Percentiles rank a stretch among this genome's conserved stretches.
phyloP scores from a whole-genome alignment of 148 eudicot genomes.

The Nepenthes gracilis region DNA sequence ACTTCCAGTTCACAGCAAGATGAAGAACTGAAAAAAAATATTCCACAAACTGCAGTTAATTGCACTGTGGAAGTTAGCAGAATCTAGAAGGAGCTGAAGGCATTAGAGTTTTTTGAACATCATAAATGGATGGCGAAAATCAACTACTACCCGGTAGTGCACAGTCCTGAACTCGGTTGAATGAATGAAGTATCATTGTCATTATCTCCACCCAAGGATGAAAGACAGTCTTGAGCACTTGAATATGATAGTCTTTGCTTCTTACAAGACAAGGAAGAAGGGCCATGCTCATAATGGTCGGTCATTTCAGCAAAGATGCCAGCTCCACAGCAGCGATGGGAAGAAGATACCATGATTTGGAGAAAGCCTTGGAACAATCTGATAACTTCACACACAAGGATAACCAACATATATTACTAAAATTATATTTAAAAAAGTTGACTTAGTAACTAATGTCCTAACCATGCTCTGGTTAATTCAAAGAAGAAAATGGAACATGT shows the following conservation, averaged over 20 bases:
- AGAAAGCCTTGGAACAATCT: background rate
- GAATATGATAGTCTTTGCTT: slow-evolving; percentile 17
- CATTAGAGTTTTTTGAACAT: background rate
- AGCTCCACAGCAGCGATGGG: slow-evolving; percentile 2
- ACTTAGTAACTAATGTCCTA: too few relatives aligned
- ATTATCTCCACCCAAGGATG: slow-evolving; percentile 5
- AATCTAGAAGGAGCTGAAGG: slow-evolving; percentile 2
- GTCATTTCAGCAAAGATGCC: slow-evolving; percentile 2
- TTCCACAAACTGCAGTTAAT: slow-evolving; percentile 1
- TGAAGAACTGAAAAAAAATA: slow-evolving; percentile 12
- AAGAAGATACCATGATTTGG: slow-evolving; percentile 24
- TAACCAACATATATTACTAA: too few relatives aligned
- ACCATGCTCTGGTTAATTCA: too few relatives aligned
- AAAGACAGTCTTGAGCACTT: background rate
- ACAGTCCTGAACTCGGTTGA: slow-evolving; percentile 9
- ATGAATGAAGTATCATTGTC: slow-evolving; percentile 4
- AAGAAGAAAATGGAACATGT: too few relatives aligned
- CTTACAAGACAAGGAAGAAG: slow-evolving; percentile 9
- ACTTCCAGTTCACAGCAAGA: slow-evolving; percentile 21
- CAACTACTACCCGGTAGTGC: slow-evolving; percentile 4
- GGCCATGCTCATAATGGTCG: slow-evolving; percentile 2
- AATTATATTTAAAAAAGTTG: too few relatives aligned
- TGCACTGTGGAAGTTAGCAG: background rate
- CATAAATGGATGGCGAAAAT: background rate
- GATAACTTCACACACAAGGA: too few relatives aligned